Base-by-base conservation (phyloP, 331 rosid species). In the Spiraea crenata region DNA sequence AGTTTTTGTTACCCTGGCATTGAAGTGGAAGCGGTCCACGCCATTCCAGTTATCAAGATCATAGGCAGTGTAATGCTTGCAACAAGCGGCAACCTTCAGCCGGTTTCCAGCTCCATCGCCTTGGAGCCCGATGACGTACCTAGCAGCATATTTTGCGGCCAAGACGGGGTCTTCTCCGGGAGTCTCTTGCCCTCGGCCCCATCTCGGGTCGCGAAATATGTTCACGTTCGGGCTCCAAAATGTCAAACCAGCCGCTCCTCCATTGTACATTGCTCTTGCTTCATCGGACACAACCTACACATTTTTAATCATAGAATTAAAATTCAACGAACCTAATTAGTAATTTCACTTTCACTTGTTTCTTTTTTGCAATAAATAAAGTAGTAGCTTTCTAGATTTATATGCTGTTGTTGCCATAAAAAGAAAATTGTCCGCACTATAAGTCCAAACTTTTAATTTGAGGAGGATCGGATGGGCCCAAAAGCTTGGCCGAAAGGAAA, bases 181-280 rank as follows among this genome's bases (percentile, higher is more conserved):
- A 55, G 99, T 91, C 52, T 95, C 97, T 71, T 95, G 99, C 8
- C 97, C 99, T 0, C 97, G 81, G 1, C 99, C 99, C 99, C 99
- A 95, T 19, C 99, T 84, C 0, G 99, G 99, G 79, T 95, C 99
- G 5, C 97, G 85, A 14, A 91, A 86, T 47, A 95, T 87, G 86
- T 95, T 91, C 74, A 95, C 99, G 13, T 95, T 95, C 0, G 97
- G 99, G 72, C 99, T 95, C 97, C 99, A 95, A 64, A 75, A 91
- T 0, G 99, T 95, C 69, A 95, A 81, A 2, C 99, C 97, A 5
- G 95, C 97, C 3, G 16, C 51, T 10, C 97, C 99, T 42, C 91
- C 99, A 5, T 95, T 91, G 84, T 89, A 91, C 96, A 95, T 95
- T 2, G 99, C 99, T 51, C 99, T 86, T 47, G 97, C 99, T 77